A percentile compares a stretch with the other conserved stretches of the same genome.
phyloP scores from a whole-genome alignment of 257 asterid genomes.

The Nicotiana tabacum region DNA sequence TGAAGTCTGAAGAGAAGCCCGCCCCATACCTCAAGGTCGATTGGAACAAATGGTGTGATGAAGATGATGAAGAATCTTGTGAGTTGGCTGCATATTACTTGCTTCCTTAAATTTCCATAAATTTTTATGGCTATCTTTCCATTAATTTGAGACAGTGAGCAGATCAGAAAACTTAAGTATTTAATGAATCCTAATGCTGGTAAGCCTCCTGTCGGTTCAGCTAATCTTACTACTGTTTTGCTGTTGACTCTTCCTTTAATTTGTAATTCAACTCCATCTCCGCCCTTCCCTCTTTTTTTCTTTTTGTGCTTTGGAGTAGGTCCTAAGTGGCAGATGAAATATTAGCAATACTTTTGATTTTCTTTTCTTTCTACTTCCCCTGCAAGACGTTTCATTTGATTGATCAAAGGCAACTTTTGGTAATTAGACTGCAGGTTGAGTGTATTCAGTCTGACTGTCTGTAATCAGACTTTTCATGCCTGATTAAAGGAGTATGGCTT shows the following conservation, averaged over 20 bases:
- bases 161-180: background rate
- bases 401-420: background rate
- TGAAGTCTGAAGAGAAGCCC: slow-evolving; percentile 74
- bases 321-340: background rate
- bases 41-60: slow-evolving; percentile 92
- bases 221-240: background rate
- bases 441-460: background rate
- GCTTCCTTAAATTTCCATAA: background rate
- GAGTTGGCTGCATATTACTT: slow-evolving; percentile 32
- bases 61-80: slow-evolving; percentile 79
- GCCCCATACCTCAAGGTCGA: slow-evolving; percentile 84
- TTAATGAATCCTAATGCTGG: slow-evolving; percentile 1
- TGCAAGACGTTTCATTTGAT: background rate
- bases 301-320: background rate
- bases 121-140: background rate
- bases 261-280: background rate
- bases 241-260: background rate
- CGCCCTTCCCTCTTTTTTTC: background rate
- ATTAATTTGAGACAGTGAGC: background rate
- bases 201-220: background rate
- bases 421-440: background rate
- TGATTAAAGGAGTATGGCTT: background rate
- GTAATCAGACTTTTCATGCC: background rate
- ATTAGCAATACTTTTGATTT: background rate
- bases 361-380: background rate